Conservation (phyloP, 140 eudicot genomes). For the Stevia rebaudiana region DNA sequence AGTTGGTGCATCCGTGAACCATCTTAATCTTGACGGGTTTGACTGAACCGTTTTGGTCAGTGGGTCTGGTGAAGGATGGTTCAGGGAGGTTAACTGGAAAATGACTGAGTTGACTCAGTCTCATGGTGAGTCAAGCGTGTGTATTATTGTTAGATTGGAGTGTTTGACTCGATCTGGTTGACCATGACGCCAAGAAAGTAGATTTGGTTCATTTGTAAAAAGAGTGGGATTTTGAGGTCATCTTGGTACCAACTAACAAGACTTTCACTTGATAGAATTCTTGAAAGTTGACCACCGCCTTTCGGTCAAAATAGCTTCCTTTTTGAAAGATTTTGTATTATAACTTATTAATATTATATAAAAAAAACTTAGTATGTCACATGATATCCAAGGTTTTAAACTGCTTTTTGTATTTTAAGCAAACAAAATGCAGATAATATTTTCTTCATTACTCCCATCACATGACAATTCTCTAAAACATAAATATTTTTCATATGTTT, state of each 20-base stretch:
- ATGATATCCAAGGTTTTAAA: conserved; percentile 22
- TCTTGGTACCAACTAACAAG: not conserved
- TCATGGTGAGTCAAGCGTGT: conserved; percentile 11
- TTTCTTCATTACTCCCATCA: conserved; percentile 17
- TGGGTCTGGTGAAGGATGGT: no score
- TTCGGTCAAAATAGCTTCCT: not conserved
- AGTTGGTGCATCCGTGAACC: conserved; percentile 16
- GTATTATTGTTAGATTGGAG: not conserved
- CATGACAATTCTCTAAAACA: conserved; percentile 11
- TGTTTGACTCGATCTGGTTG: conserved; percentile 2
- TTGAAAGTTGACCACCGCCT: conserved; percentile 9
- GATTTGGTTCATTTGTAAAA: not conserved
- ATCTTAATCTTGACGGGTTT: not conserved
- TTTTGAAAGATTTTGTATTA: not conserved
- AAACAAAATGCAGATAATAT: conserved; percentile 2
- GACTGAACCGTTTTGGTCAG: not conserved
- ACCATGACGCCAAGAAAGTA: not conserved
- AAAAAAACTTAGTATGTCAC: conserved; percentile 19
- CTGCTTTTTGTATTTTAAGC: conserved; percentile 14
- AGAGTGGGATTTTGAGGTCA: conserved; percentile 19
- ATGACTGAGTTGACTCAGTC: conserved; percentile 1
- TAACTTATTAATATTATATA: not conserved
- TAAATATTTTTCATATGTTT: not conserved
- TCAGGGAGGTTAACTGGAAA: no score
- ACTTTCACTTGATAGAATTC: not conserved